Percentiles rank a stretch among this genome's conserved stretches.
These are phyloP conservation scores for Torulaspora delbrueckii DNA, from an alignment of 805 yeast species.

Conservation along the genomic window DNA sequence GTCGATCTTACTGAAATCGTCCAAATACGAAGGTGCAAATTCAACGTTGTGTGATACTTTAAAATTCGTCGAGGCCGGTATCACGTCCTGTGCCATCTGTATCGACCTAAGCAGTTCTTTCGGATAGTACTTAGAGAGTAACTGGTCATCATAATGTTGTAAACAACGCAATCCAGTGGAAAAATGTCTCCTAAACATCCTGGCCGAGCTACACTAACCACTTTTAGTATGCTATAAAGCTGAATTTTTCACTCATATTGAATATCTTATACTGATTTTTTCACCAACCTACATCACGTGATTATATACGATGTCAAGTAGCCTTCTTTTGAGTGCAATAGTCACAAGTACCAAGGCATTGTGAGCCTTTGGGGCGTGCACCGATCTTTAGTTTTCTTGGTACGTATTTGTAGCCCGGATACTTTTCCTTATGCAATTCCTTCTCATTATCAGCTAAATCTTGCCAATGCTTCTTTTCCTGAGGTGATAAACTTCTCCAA, in stretches of 20 bases:
- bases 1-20: conserved; percentile 67
- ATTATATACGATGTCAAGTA: background rate
- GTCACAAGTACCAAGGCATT: conserved; percentile 2
- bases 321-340: conserved; percentile 2
- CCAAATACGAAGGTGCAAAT: conserved; percentile 67
- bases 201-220: background rate
- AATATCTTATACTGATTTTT: background rate
- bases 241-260: background rate
- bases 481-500: conserved; percentile 40
- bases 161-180: conserved; percentile 16
- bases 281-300: background rate
- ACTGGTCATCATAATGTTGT: conserved; percentile 29
- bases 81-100: conserved; percentile 68
- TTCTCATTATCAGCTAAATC: conserved; percentile 64
- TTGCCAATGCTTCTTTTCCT: conserved; percentile 76
- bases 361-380: background rate
- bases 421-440: conserved; percentile 57
- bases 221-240: background rate
- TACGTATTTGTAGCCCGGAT: conserved; percentile 82
- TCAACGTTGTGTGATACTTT: conserved; percentile 42
- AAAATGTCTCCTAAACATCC: conserved; percentile 23
- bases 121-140: conserved; percentile 68
- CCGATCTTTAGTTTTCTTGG: conserved; percentile 37
- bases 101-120: conserved; percentile 79
- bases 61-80: conserved; percentile 56